Percentiles rank a stretch among this genome's conserved stretches.
phyloP scores from a whole-genome alignment of 208 protist genomes.

The Tritrichomonas musculus region DNA sequence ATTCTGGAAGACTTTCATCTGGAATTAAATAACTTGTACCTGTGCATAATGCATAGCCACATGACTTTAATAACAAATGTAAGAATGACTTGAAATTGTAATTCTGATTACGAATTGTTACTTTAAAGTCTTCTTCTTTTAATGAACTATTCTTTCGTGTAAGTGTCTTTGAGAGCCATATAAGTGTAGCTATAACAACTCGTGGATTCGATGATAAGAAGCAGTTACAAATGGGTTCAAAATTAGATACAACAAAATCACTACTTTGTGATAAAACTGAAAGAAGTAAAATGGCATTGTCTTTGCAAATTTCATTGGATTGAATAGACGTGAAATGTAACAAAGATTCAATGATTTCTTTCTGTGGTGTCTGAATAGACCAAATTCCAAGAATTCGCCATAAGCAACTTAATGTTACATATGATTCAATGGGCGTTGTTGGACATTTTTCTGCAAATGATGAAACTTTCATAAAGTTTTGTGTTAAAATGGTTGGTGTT shows the following conservation, averaged over 20 bases:
- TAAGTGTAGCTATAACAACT: background rate
- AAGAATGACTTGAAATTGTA: background rate
- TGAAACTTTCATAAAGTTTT: background rate
- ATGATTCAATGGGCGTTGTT: background rate
- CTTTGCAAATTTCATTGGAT: background rate
- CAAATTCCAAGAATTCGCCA: background rate
- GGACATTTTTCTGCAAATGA: background rate
- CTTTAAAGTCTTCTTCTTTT: background rate
- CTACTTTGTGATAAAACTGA: background rate
- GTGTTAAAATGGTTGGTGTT: background rate
- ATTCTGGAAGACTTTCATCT: background rate
- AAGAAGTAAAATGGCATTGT: background rate
- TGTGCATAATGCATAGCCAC: background rate
- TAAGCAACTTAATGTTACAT: background rate
- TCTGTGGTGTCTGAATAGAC: background rate
- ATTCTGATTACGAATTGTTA: background rate
- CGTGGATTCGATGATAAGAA: background rate
- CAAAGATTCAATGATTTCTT: background rate
- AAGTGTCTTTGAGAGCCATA: background rate
- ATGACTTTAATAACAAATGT: background rate
- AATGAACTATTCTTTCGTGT: too few relatives aligned
- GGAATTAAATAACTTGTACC: background rate
- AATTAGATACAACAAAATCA: background rate
- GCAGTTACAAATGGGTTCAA: background rate
- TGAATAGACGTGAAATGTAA: background rate